phyloP scores from a whole-genome alignment of 257 asterid genomes.

The Solanum chilense region DNA sequence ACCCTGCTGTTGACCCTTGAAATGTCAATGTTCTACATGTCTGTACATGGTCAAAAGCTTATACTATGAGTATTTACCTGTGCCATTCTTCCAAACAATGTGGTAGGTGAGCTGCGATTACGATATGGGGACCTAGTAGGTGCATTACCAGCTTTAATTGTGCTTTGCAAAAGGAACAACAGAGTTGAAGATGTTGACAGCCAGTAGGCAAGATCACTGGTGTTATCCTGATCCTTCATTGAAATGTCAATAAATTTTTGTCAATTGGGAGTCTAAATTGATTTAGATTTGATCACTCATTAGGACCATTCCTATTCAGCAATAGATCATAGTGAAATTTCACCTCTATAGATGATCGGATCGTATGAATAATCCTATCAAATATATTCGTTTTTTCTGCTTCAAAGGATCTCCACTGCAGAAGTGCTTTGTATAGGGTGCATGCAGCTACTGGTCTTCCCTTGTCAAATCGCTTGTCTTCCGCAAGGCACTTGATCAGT shows the following conservation, averaged over 20 bases:
- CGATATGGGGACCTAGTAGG: constrained; percentile 43
- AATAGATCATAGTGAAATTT: background rate
- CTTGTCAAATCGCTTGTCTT: constrained; percentile 67
- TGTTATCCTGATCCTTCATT: constrained; percentile 50
- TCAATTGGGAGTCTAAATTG: background rate
- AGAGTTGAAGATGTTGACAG: constrained; percentile 82
- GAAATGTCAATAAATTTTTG: background rate
- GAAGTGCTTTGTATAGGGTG: constrained; percentile 57
- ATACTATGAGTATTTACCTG: constrained; percentile 39
- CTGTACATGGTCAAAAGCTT: constrained; percentile 1
- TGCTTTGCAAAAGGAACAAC: constrained; percentile 66
- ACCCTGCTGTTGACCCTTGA: constrained; percentile 36
- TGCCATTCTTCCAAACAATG: constrained; percentile 79
- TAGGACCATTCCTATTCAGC: background rate
- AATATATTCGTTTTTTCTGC: constrained; percentile 80
- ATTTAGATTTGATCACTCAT: background rate
- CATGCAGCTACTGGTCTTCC: constrained; percentile 80
- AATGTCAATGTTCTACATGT: constrained; percentile 7
- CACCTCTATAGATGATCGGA: constrained; percentile 87
- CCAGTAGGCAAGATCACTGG: constrained; percentile 73
- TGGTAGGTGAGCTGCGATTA: constrained; percentile 63
- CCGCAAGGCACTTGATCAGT: constrained; percentile 67
- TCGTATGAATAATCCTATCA: constrained; percentile 73
- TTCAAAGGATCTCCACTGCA: constrained; percentile 92
- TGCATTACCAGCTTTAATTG: constrained; percentile 75